Evolutionary conservation across 2,329 filamentous ascomycete species (phyloP), one percentile per base, ranked within the genome.

Genomic region (Ophiostoma sp.): DNA sequence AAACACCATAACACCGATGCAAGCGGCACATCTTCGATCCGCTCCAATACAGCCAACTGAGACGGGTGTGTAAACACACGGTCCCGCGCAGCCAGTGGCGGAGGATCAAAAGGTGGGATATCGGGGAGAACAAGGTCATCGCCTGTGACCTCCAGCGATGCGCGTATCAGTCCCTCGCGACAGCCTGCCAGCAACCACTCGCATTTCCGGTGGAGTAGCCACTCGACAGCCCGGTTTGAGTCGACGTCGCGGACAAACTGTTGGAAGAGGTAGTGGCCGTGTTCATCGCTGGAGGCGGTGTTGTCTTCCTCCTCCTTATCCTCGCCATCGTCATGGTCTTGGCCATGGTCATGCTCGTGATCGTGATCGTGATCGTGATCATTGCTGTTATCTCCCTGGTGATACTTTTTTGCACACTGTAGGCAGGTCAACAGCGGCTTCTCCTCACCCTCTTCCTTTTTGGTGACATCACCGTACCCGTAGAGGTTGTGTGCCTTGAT

Each of bases 61-160:
- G 48, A 48, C n/a, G 63, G 19, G 15, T 74, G 45, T 12, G 75
- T 71, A 39, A 74, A 73, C 25, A 73, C 61, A n/a, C 36, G 52
- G 70, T 74, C 75, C 12, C 69, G 42, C 12, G 73, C 57, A 48
- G 66, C 72, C 15, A 55, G 22, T 5, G 73, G 73, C 3, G 72
- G 69, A 1, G 76, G 76, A 12, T 77, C 76, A 25, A 74, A 76
- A 0, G 76, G 73, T 2, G 74, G 74, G 4, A 77, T 72, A 66
- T 77, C 76, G 25, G 64, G 48, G 7, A 71, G 70, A n/a, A 17
- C n/a, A n/a, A 28, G 25, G 45, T 28, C 11, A n/a, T 5, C 2
- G 8, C 2, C 33, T 31, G 22, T n/a, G 42, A 1, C 11, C 31
- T 12, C 59, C 55, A 75, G 57, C 12, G 70, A 70, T n/a, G 12